phyloP scores from a whole-genome alignment of 2,329 filamentous ascomycete genomes.

The Aureobasidium sp. region DNA sequence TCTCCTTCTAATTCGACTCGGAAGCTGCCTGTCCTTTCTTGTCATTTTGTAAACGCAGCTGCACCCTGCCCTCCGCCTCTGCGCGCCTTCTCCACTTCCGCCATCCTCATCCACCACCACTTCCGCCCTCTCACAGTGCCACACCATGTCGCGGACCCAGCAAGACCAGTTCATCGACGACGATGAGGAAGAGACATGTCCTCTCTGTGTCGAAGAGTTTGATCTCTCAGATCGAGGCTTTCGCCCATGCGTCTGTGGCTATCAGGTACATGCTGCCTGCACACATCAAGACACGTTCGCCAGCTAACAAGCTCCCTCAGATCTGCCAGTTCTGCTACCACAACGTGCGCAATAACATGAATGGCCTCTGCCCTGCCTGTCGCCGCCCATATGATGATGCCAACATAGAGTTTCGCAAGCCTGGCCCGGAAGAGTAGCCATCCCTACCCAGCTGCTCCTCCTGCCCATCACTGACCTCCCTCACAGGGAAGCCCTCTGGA shows the following conservation, averaged over 20 bases:
- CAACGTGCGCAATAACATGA: slow-evolving; percentile 97
- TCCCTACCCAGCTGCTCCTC: slow-evolving; percentile 19
- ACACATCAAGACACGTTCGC: not conserved
- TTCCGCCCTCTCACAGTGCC: slow-evolving; percentile 19
- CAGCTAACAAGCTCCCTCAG: slow-evolving; percentile 36
- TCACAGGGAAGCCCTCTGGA: slow-evolving; percentile 41
- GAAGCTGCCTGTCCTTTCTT: slow-evolving; percentile 12
- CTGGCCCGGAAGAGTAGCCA: slow-evolving; percentile 87
- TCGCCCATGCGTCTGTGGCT: slow-evolving; percentile 91
- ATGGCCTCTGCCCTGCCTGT: slow-evolving; percentile 94
- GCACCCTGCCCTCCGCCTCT: not conserved
- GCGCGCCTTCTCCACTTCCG: not conserved
- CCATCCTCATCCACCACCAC: slow-evolving; percentile 13
- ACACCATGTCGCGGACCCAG: slow-evolving; percentile 39
- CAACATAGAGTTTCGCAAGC: slow-evolving; percentile 92
- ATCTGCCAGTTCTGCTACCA: slow-evolving; percentile 99
- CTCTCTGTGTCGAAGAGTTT: slow-evolving; percentile 97
- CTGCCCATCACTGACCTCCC: not conserved
- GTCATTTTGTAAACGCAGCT: not conserved
- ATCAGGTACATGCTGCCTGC: slow-evolving; percentile 59
- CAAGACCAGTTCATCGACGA: slow-evolving; percentile 48
- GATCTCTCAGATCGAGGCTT: slow-evolving; percentile 97
- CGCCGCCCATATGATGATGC: slow-evolving; percentile 92
- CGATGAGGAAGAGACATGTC: slow-evolving; percentile 55
- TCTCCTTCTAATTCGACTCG: not conserved